Conservation (phyloP, 1,284 basidiomycete genomes). For the Sanguinoderma infundibulare region DNA sequence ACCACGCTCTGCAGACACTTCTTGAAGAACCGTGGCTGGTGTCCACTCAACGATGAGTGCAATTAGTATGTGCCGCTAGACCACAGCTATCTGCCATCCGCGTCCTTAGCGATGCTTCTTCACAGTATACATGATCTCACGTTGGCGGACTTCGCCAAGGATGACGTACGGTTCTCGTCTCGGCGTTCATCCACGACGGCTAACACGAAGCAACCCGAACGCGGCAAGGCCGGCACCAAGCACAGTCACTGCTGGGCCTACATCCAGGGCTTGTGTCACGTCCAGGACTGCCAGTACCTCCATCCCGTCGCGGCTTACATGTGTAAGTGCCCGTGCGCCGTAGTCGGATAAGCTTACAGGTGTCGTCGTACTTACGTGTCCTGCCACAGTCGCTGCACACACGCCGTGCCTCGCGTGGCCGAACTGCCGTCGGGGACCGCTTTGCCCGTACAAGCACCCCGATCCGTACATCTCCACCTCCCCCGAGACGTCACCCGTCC, state of each 20-base stretch:
- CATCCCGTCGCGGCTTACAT: conserved; percentile 38
- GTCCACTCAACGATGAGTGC: conserved; percentile 47
- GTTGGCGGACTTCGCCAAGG: conserved; percentile 29
- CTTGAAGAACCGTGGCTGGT: conserved; percentile 47
- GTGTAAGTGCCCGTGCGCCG: conserved; percentile 33
- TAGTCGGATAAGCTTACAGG: not conserved
- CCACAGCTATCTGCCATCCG: not conserved
- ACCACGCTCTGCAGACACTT: conserved; percentile 49
- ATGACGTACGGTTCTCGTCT: conserved; percentile 28
- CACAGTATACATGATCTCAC: conserved; percentile 45
- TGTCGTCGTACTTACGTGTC: conserved; percentile 3
- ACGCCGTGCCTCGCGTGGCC: conserved; percentile 44
- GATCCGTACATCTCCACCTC: conserved; percentile 34
- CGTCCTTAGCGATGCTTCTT: conserved; percentile 7
- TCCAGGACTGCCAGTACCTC: conserved; percentile 39
- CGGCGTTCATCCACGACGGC: conserved; percentile 2
- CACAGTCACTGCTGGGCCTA: conserved; percentile 47
- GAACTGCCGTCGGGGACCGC: conserved; percentile 33
- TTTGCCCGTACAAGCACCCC: conserved; percentile 39
- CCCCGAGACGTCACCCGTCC: conserved; percentile 17
- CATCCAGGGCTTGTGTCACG: conserved; percentile 42
- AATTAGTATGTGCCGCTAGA: conserved; percentile 43
- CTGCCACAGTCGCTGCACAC: conserved; percentile 31
- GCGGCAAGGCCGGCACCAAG: conserved; percentile 32
- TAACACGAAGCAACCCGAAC: conserved; percentile 2